A percentile compares a stretch with the other conserved stretches of the same genome.
These are phyloP conservation scores for Venturia asperata DNA, from an alignment of 2,329 filamentous ascomycete species.

Conservation along the genomic window DNA sequence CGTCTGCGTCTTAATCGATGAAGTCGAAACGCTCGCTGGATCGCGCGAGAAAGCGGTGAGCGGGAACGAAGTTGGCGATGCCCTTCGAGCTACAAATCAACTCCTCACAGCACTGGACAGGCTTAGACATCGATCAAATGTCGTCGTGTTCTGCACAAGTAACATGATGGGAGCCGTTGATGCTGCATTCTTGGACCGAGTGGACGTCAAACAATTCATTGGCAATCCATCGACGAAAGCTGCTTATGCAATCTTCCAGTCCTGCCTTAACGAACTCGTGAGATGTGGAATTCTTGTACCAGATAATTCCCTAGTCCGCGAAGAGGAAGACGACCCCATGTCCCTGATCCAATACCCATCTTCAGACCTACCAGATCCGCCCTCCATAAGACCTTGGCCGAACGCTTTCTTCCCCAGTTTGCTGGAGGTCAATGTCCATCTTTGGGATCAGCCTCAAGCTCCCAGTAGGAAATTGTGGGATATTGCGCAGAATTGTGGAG, in stretches of 20 bases:
- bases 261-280: slow-evolving; percentile 41
- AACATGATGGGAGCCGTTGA: slow-evolving; percentile 43
- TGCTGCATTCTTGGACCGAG: slow-evolving; percentile 43
- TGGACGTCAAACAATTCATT: slow-evolving; percentile 42
- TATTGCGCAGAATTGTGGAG: slow-evolving; percentile 31
- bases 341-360: neutral
- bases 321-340: slow-evolving; percentile 24
- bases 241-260: slow-evolving; percentile 43
- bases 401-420: slow-evolving; percentile 5
- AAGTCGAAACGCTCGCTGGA: slow-evolving; percentile 44
- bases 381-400: neutral
- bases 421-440: slow-evolving; percentile 20
- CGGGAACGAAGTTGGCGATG: slow-evolving; percentile 41
- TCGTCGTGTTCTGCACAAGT: slow-evolving; percentile 45
- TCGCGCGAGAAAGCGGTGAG: slow-evolving; percentile 35
- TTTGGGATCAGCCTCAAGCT: slow-evolving; percentile 28
- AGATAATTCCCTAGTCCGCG: slow-evolving; percentile 1
- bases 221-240: slow-evolving; percentile 34
- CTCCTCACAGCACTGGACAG: slow-evolving; percentile 44
- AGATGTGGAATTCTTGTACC: slow-evolving; percentile 26
- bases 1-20: slow-evolving; percentile 43
- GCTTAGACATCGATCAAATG: slow-evolving; percentile 36
- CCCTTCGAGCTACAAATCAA: slow-evolving; percentile 44
- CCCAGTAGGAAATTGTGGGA: slow-evolving; percentile 28
- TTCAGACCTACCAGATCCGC: neutral